Evolutionary conservation across 148 eudicot species (phyloP).

Genomic region (Silene latifolia): DNA sequence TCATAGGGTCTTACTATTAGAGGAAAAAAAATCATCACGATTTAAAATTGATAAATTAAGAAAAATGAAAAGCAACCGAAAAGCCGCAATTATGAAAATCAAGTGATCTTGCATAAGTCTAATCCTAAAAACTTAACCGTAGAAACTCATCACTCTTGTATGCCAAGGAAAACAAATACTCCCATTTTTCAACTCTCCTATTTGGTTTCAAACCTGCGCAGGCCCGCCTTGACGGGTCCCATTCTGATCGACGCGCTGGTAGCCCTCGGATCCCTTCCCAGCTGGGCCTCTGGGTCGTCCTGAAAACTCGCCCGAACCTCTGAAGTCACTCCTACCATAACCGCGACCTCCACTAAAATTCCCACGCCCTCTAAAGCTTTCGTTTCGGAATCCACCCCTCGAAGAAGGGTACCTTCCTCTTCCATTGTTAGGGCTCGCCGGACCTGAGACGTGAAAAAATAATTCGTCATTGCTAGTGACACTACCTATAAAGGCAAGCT

Average conservation of each 20-base stretch:
- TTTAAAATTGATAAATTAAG: conserved; percentile 1
- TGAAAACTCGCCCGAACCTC: conserved; percentile 33
- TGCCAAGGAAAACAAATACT: conserved; percentile 5
- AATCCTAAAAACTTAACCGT: conserved; percentile 10
- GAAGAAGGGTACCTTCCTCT: conserved; percentile 53
- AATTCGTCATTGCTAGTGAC: not conserved
- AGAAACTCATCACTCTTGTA: conserved; percentile 10
- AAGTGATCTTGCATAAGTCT: not conserved
- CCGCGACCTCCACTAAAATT: conserved; percentile 47
- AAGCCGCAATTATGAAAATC: conserved; percentile 18
- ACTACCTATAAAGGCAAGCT: too few relatives aligned
- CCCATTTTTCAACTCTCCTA: conserved; percentile 4
- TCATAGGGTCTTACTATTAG: conserved; percentile 11
- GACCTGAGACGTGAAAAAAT: conserved; percentile 16
- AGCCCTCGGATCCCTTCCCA: conserved; percentile 38
- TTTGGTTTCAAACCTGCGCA: conserved; percentile 13
- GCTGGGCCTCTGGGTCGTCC: conserved; percentile 30
- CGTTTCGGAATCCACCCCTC: conserved; percentile 45
- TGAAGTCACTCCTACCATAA: conserved; percentile 31
- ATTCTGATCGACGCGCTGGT: conserved; percentile 49
- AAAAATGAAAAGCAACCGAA: not conserved
- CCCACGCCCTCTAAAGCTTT: conserved; percentile 37
- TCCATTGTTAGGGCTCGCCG: conserved; percentile 33
- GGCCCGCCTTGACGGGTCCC: conserved; percentile 31
- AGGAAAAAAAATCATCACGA: conserved; percentile 11